Evolutionary conservation across 768 basidiomycete species (phyloP).

Genomic region (Pulveroboletus sp.): DNA sequence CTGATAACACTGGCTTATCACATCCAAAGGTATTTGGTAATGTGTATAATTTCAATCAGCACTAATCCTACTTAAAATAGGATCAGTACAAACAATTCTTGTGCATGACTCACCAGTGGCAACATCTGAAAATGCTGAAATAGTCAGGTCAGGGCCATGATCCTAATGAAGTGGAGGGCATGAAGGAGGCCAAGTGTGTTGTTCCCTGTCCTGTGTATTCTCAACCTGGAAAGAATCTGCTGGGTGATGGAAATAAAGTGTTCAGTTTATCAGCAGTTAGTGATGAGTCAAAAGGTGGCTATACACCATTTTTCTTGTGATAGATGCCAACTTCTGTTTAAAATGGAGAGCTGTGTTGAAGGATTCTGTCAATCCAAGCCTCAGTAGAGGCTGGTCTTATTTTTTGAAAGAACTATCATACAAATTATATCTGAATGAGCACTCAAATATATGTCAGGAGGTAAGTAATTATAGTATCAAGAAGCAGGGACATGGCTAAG

Average conservation of each 20-base stretch:
- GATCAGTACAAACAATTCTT: neutral
- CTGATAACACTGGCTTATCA: neutral
- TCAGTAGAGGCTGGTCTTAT: constrained; percentile 24
- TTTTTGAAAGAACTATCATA: constrained; percentile 23
- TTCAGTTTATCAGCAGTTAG: neutral
- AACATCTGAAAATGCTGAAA: neutral
- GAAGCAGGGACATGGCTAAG: neutral
- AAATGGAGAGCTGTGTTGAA: constrained; percentile 20
- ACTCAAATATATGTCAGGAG: constrained; percentile 11
- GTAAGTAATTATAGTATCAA: constrained; percentile 5
- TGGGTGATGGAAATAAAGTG: constrained; percentile 16
- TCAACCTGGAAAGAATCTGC: constrained; percentile 26
- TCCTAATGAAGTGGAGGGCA: neutral
- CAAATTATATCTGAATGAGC: constrained; percentile 10
- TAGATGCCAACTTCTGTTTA: constrained; percentile 31
- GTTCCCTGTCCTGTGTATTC: constrained; percentile 30
- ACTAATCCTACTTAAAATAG: neutral
- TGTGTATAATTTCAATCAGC: too few relatives aligned
- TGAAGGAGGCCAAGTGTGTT: constrained; percentile 22
- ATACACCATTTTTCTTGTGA: constrained; percentile 20
- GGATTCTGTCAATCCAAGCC: constrained; percentile 15
- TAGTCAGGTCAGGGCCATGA: neutral
- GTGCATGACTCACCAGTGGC: neutral
- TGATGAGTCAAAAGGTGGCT: neutral
- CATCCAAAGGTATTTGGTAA: neutral